Conservation (phyloP, 305 asterid species). For the Solanum chacoense region DNA sequence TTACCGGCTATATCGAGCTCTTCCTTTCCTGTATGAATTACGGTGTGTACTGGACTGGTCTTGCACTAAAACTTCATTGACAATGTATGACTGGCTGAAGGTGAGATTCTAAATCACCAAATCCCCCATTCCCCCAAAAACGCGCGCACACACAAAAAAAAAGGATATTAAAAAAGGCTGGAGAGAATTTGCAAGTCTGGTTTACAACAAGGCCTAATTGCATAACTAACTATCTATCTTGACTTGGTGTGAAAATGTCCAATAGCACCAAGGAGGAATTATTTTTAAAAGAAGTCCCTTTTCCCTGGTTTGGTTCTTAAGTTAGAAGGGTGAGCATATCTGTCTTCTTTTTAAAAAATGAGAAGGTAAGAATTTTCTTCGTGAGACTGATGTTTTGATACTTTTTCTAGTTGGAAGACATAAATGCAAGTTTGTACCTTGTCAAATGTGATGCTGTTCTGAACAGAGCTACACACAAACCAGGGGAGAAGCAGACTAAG, state of each 20-base stretch:
- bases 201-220: background rate
- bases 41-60: slow-evolving; percentile 99
- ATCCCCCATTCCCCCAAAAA: background rate
- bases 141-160: background rate
- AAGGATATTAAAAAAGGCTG: background rate
- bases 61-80: slow-evolving; percentile 84
- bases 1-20: slow-evolving; percentile 91
- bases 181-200: background rate
- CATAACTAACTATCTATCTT: background rate
- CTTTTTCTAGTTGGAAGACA: slow-evolving; percentile 84
- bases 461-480: slow-evolving; percentile 81
- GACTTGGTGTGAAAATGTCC: background rate
- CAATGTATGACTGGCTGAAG: slow-evolving; percentile 99
- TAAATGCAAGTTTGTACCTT: slow-evolving; percentile 94
- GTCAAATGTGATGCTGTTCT: slow-evolving; percentile 92
- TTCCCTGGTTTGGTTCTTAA: background rate
- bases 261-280: background rate
- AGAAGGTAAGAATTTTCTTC: background rate
- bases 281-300: background rate
- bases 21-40: slow-evolving; percentile 89
- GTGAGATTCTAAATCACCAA: slow-evolving; percentile 21
- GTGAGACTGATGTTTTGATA: slow-evolving; percentile 16
- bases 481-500: slow-evolving; percentile 83
- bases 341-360: background rate
- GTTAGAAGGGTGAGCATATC: background rate